Conservation (phyloP, 495 filamentous ascomycete genomes). For the Podospora conica region DNA sequence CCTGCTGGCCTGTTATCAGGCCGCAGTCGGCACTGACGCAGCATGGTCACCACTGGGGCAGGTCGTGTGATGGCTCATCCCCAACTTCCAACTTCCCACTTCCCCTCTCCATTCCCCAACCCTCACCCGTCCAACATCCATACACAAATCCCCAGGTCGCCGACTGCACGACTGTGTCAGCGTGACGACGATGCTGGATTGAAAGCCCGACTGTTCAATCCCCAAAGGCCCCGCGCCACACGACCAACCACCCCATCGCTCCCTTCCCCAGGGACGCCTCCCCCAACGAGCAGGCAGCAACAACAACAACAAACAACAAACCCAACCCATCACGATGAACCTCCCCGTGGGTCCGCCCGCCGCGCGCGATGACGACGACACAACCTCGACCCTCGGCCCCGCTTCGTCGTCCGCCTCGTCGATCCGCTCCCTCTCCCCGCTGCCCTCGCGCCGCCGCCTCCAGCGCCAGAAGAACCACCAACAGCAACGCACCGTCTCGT, state of each 20-base stretch:
- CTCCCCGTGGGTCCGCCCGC: slow-evolving; percentile 18
- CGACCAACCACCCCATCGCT: background rate
- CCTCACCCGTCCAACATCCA: background rate
- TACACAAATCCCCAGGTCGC: background rate
- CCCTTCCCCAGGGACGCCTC: background rate
- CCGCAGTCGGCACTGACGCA: background rate
- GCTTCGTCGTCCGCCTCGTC: slow-evolving; percentile 30
- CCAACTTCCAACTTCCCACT: background rate
- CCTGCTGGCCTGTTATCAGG: background rate
- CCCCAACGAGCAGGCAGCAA: background rate
- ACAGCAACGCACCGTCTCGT: slow-evolving; percentile 33
- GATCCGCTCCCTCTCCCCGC: slow-evolving; percentile 29
- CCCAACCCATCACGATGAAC: background rate
- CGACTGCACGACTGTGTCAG: background rate
- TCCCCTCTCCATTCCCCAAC: background rate
- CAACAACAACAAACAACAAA: background rate
- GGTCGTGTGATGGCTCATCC: background rate
- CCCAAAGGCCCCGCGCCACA: background rate
- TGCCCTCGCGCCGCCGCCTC: slow-evolving; percentile 10
- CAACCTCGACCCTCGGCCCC: slow-evolving; percentile 30
- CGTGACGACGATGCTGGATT: background rate
- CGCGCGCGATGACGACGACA: slow-evolving; percentile 20
- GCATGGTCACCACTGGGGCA: background rate
- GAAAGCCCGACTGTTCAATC: background rate
- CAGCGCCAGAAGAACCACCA: slow-evolving; percentile 17